Evolutionary conservation across 805 yeast species (phyloP).

Genomic region (Metschnikowia borealis): DNA sequence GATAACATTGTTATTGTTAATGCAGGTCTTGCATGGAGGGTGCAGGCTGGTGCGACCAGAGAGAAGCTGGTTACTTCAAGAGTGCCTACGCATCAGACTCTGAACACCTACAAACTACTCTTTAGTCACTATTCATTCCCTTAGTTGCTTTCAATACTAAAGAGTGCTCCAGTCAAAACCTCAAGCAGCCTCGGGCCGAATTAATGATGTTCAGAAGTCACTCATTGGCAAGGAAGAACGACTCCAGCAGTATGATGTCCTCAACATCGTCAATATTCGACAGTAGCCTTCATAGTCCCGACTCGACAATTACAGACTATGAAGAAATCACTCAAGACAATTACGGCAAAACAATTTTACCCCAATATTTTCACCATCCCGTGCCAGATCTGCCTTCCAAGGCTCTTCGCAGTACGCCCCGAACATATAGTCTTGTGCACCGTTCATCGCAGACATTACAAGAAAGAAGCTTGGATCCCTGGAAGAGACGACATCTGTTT

Average conservation of each 20-base stretch:
- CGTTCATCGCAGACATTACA: background rate
- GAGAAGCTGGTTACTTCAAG: background rate
- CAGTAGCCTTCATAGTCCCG: constrained; percentile 11
- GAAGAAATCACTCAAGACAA: background rate
- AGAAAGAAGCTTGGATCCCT: background rate
- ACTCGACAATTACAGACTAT: background rate
- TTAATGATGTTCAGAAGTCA: background rate
- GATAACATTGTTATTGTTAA: background rate
- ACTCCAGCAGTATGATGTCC: constrained; percentile 7
- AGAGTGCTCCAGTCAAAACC: background rate
- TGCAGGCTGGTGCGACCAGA: background rate
- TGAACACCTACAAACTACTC: background rate
- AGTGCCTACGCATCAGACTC: background rate
- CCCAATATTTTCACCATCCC: background rate
- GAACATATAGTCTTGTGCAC: background rate
- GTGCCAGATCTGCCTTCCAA: background rate
- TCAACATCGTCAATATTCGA: constrained; percentile 16
- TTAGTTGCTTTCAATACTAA: background rate
- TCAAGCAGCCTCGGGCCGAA: background rate
- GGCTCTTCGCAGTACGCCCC: background rate
- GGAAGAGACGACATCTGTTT: background rate
- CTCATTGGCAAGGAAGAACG: background rate
- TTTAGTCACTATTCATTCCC: background rate
- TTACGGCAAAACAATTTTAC: background rate
- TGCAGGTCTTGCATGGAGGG: background rate